phyloP scores from a whole-genome alignment of 805 yeast genomes.

The Pichia occidentalis region DNA sequence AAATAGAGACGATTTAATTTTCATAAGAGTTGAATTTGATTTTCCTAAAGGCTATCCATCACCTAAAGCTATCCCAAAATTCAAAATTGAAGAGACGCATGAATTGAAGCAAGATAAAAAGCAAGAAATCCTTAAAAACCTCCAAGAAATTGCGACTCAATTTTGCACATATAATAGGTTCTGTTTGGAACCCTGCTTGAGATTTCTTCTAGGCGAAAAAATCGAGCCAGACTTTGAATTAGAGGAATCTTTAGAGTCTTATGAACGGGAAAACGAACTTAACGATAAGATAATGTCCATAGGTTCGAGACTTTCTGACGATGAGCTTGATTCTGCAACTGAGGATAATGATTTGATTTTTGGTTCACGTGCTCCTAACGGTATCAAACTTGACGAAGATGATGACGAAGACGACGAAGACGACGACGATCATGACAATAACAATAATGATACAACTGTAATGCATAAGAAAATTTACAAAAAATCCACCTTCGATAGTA shows the following conservation, averaged over 20 bases:
- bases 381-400: conserved; percentile 32
- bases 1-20: conserved; percentile 44
- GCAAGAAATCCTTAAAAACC: conserved; percentile 42
- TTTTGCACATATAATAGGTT: conserved; percentile 53
- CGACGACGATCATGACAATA: conserved; percentile 19
- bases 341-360: too few relatives aligned
- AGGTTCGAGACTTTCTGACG: neutral
- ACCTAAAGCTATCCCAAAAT: conserved; percentile 40
- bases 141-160: conserved; percentile 50
- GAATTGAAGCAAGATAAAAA: conserved; percentile 48
- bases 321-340: neutral
- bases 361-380: conserved; percentile 4
- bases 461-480: conserved; percentile 5
- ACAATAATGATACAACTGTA: conserved; percentile 23
- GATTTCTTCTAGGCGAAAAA: conserved; percentile 77
- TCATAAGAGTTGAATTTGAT: conserved; percentile 60
- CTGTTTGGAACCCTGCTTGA: conserved; percentile 73
- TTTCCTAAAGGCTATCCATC: conserved; percentile 74
- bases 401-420: conserved; percentile 17
- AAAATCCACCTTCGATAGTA: conserved; percentile 53
- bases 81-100: conserved; percentile 72
- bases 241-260: conserved; percentile 10
- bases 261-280: neutral
- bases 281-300: neutral
- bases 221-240: conserved; percentile 39